Conservation (phyloP, 2,329 filamentous ascomycete genomes). For the Ascochyta viciae-villosae region DNA sequence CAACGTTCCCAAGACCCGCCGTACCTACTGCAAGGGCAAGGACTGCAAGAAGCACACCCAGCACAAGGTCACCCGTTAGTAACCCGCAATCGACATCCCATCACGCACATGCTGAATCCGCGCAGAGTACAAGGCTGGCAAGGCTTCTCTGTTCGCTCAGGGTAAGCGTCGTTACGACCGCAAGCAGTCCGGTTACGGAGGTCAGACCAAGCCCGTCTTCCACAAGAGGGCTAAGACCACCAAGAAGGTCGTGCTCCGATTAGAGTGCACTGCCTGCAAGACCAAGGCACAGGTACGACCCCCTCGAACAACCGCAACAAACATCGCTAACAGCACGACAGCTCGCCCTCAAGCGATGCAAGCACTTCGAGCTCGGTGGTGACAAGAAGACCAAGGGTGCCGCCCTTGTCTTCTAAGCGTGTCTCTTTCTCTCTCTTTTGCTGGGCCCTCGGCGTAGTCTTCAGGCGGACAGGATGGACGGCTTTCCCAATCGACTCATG, state of each 20-base stretch:
- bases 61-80: slow-evolving; percentile 49
- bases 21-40: slow-evolving; percentile 98
- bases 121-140: slow-evolving; percentile 88
- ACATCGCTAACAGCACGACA: slow-evolving; percentile 65
- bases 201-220: slow-evolving; percentile 99
- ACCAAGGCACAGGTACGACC: slow-evolving; percentile 42
- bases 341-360: slow-evolving; percentile 99
- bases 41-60: slow-evolving; percentile 71
- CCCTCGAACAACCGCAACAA: no score
- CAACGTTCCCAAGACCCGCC: slow-evolving; percentile 97
- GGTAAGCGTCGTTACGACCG: slow-evolving; percentile 94
- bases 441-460: slow-evolving; percentile 50
- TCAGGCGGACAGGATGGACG: slow-evolving; percentile 44
- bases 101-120: slow-evolving; percentile 34
- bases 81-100: slow-evolving; percentile 6
- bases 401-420: slow-evolving; percentile 96
- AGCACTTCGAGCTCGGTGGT: slow-evolving; percentile 99
- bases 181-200: slow-evolving; percentile 99
- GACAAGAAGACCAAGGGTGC: slow-evolving; percentile 99
- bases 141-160: slow-evolving; percentile 95
- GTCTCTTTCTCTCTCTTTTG: slow-evolving; percentile 54
- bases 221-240: slow-evolving; percentile 99
- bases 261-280: slow-evolving; percentile 98
- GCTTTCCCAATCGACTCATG: slow-evolving; percentile 45
- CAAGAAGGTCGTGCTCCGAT: slow-evolving; percentile 99